These are phyloP conservation scores for Lenwebbia sp. DNA, from an alignment of 345 rosid genomes.

Conservation along the genomic window DNA sequence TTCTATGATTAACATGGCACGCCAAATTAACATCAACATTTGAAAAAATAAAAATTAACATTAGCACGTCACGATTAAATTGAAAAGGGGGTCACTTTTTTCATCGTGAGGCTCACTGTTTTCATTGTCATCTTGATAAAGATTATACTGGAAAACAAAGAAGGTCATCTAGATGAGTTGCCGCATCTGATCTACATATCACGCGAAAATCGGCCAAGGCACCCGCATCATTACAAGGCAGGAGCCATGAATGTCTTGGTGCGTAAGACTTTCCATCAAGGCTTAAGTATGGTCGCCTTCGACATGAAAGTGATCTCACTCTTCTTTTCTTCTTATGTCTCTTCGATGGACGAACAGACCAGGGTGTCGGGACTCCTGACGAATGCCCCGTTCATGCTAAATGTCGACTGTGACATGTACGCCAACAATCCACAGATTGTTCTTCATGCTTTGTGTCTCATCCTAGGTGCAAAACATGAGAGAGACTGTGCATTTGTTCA, in stretches of 20 bases:
- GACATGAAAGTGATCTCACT: not conserved
- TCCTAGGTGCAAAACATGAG: constrained; percentile 9
- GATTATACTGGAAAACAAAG: constrained; percentile 43
- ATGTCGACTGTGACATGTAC: constrained; percentile 68
- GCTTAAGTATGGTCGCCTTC: not conserved
- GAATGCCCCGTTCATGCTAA: constrained; percentile 60
- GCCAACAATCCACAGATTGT: constrained; percentile 37
- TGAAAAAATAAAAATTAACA: too few relatives aligned
- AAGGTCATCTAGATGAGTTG: constrained; percentile 12
- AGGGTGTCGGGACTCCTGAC: constrained; percentile 63
- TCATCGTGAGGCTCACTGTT: not conserved
- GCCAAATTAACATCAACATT: too few relatives aligned
- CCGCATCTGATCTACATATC: constrained; percentile 46
- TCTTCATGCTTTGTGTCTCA: constrained; percentile 42
- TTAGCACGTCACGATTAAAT: not conserved
- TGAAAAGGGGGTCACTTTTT: not conserved
- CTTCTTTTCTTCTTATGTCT: not conserved
- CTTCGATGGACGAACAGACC: constrained; percentile 9
- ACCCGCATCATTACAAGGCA: not conserved
- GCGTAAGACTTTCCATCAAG: not conserved
- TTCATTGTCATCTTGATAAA: not conserved
- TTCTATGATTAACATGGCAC: too few relatives aligned
- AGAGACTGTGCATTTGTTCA: constrained; percentile 38
- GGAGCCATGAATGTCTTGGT: constrained; percentile 79
- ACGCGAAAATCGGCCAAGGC: constrained; percentile 49